Percentiles rank a stretch among this genome's conserved stretches.
Conservation (phyloP, 352 stramenopile genomes). For the Pythium diclinum region DNA sequence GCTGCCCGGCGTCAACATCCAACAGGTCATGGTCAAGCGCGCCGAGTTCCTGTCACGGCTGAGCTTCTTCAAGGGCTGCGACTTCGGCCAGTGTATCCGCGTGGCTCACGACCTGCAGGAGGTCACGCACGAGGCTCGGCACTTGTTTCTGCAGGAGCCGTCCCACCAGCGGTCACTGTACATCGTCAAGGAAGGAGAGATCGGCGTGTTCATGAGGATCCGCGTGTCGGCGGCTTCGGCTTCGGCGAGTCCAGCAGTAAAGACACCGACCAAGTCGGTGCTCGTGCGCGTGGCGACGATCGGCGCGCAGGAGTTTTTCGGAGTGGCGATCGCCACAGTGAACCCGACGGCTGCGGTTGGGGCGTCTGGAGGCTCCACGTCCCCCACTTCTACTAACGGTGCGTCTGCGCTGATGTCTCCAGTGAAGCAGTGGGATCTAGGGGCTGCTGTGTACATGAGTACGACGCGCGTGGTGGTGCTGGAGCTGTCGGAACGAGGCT, state of each 20-base stretch:
- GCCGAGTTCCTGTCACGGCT: slow-evolving; percentile 61
- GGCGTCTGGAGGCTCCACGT: slow-evolving; percentile 1
- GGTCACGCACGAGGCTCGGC: slow-evolving; percentile 45
- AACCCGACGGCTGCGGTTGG: slow-evolving; percentile 18
- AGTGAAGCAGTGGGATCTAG: slow-evolving; percentile 27
- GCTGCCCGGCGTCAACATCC: slow-evolving; percentile 58
- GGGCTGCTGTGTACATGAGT: slow-evolving; percentile 58
- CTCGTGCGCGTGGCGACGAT: slow-evolving; percentile 72
- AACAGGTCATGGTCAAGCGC: slow-evolving; percentile 68
- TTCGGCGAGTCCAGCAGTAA: neutral
- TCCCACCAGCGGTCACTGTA: slow-evolving; percentile 51
- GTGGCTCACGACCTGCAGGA: slow-evolving; percentile 68
- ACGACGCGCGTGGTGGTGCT: slow-evolving; percentile 54
- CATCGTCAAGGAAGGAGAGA: slow-evolving; percentile 66
- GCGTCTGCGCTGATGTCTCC: neutral
- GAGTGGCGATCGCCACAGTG: slow-evolving; percentile 39
- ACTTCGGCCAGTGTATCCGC: slow-evolving; percentile 74
- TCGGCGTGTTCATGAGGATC: slow-evolving; percentile 54
- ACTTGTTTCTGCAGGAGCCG: slow-evolving; percentile 60
- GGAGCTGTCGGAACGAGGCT: slow-evolving; percentile 62
- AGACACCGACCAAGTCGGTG: slow-evolving; percentile 21
- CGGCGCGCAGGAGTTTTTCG: slow-evolving; percentile 66
- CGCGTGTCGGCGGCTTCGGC: neutral
- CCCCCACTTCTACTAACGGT: neutral
- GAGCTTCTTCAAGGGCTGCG: slow-evolving; percentile 50